These are phyloP conservation scores for Crataegus laevigata DNA, from an alignment of 306 rosid species.

Conservation along the genomic window DNA sequence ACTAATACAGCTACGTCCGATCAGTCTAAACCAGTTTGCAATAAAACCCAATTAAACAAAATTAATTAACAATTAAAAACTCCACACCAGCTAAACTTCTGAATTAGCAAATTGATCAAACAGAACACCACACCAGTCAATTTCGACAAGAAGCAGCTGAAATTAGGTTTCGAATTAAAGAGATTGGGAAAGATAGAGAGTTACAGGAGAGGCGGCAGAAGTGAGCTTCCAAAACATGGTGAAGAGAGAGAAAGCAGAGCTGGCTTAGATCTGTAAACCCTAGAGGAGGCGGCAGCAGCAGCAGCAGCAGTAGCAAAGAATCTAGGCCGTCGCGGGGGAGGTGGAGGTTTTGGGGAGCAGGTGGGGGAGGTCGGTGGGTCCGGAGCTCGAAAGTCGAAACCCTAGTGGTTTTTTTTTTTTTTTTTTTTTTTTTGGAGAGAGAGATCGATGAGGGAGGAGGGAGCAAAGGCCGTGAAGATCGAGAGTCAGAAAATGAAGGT, in stretches of 20 bases:
- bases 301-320: background rate
- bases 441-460: slow-evolving; percentile 41
- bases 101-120: background rate
- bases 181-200: slow-evolving; percentile 14
- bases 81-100: background rate
- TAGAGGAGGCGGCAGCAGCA: slow-evolving; percentile 4
- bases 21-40: slow-evolving; percentile 8
- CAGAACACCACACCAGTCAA: slow-evolving; percentile 7
- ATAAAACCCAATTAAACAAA: background rate
- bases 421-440: background rate
- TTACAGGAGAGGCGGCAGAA: slow-evolving; percentile 89
- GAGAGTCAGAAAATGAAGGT: slow-evolving; percentile 27
- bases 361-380: slow-evolving; percentile 2
- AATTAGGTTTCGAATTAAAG: background rate
- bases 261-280: slow-evolving; percentile 52
- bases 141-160: background rate
- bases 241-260: slow-evolving; percentile 15
- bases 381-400: slow-evolving; percentile 54
- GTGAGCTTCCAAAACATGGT: slow-evolving; percentile 98
- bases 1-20: slow-evolving; percentile 13
- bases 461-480: slow-evolving; percentile 53
- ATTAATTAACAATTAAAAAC: slow-evolving; percentile 7
- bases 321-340: slow-evolving; percentile 23
- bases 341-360: slow-evolving; percentile 14
- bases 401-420: slow-evolving; percentile 57